These are phyloP conservation scores for Tympanopsis confertula DNA, from an alignment of 2,329 filamentous ascomycete genomes.

Conservation along the genomic window DNA sequence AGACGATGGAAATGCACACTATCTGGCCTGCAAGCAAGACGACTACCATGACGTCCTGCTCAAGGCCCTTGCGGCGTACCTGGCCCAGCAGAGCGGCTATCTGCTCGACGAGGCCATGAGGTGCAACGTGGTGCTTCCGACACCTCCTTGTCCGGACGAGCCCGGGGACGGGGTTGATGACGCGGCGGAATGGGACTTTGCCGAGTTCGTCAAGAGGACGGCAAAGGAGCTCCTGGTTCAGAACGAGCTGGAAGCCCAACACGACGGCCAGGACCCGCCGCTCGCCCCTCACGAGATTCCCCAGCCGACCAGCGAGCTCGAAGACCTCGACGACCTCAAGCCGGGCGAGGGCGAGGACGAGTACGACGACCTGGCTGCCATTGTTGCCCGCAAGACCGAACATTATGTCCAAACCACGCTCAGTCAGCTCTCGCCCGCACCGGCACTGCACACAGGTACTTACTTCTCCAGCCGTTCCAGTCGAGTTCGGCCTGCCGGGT, in stretches of 20 bases:
- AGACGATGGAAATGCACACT: constrained; percentile 28
- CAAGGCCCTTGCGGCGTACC: not conserved
- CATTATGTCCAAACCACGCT: constrained; percentile 31
- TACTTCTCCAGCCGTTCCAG: not conserved
- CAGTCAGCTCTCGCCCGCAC: constrained; percentile 26
- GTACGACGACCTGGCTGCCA: constrained; percentile 28
- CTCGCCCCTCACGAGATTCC: too few relatives aligned
- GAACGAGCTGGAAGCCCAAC: too few relatives aligned
- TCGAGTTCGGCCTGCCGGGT: constrained; percentile 6
- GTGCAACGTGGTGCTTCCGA: not conserved
- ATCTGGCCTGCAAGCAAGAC: not conserved
- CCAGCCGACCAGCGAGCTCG: too few relatives aligned
- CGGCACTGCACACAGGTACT: constrained; percentile 23
- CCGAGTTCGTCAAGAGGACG: too few relatives aligned
- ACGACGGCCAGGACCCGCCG: too few relatives aligned
- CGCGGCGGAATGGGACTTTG: too few relatives aligned
- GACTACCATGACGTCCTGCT: not conserved
- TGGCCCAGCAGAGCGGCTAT: not conserved
- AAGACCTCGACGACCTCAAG: too few relatives aligned
- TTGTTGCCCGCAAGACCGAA: constrained; percentile 30
- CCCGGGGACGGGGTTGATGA: constrained; percentile 25
- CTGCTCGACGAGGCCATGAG: not conserved
- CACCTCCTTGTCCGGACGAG: constrained; percentile 13
- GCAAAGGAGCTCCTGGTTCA: too few relatives aligned
- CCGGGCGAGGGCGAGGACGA: constrained; percentile 18